phyloP scores from a whole-genome alignment of 2,329 filamentous ascomycete species.

The Botrytis pseudocinerea region DNA sequence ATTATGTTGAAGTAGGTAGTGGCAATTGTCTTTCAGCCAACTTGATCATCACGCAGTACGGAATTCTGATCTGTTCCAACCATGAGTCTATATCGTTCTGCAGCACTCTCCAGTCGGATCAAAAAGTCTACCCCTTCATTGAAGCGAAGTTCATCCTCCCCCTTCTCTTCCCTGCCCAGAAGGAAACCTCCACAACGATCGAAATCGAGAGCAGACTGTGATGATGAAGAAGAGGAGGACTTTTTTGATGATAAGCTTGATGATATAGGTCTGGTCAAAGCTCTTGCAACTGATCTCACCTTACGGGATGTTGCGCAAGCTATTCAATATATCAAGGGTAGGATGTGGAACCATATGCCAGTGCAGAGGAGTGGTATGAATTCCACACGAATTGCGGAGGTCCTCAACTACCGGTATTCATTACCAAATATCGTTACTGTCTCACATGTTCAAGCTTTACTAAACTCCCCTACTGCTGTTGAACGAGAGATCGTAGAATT shows the following conservation, averaged over 20 bases:
- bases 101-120: slow-evolving; percentile 39
- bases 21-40: slow-evolving; percentile 24
- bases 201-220: slow-evolving; percentile 23
- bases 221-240: slow-evolving; percentile 40
- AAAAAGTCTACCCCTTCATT: slow-evolving; percentile 37
- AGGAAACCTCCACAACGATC: slow-evolving; percentile 35
- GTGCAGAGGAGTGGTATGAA: slow-evolving; percentile 59
- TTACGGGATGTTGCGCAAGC: slow-evolving; percentile 65
- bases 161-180: slow-evolving; percentile 37
- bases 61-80: slow-evolving; percentile 3
- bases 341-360: slow-evolving; percentile 67
- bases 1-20: not conserved
- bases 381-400: slow-evolving; percentile 61
- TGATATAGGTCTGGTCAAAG: slow-evolving; percentile 58
- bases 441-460: slow-evolving; percentile 65
- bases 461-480: slow-evolving; percentile 61
- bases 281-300: slow-evolving; percentile 55
- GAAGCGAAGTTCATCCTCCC: slow-evolving; percentile 35
- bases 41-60: not conserved
- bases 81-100: slow-evolving; percentile 39
- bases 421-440: slow-evolving; percentile 66
- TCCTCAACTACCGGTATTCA: slow-evolving; percentile 59
- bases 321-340: slow-evolving; percentile 59
- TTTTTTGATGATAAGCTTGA: slow-evolving; percentile 54
- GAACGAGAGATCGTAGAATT: slow-evolving; percentile 69